Evolutionary conservation across 108 stramenopile species (phyloP).

Genomic region (Skeletonema menzelii): DNA sequence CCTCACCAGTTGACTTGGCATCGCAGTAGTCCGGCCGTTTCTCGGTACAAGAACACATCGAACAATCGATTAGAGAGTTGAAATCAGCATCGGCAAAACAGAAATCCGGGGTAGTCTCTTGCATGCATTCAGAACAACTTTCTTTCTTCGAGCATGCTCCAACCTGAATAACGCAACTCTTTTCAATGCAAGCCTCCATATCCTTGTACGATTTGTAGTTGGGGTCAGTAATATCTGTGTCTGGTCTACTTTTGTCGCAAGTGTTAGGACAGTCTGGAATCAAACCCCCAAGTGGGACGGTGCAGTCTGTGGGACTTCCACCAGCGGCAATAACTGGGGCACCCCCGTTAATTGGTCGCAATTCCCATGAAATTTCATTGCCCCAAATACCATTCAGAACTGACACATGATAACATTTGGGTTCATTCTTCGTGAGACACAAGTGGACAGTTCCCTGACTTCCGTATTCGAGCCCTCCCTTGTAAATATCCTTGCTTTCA

Average conservation of each 20-base stretch:
- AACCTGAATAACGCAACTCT: conserved; percentile 81
- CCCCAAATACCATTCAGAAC: conserved; percentile 84
- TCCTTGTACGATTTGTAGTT: conserved; percentile 81
- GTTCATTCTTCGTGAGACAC: conserved; percentile 63
- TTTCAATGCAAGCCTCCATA: conserved; percentile 70
- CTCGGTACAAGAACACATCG: conserved; percentile 80
- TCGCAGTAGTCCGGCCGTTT: conserved; percentile 58
- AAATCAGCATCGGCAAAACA: conserved; percentile 55
- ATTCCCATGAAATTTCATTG: conserved; percentile 89
- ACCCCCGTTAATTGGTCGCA: conserved; percentile 61
- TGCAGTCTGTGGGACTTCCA: conserved; percentile 67
- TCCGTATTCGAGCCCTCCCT: conserved; percentile 70
- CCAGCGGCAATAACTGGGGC: conserved; percentile 63
- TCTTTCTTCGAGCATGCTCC: conserved; percentile 63
- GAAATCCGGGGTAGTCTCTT: conserved; percentile 39
- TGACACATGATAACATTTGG: conserved; percentile 73
- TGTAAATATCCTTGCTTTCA: conserved; percentile 33
- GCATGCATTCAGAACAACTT: conserved; percentile 64
- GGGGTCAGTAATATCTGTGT: conserved; percentile 63
- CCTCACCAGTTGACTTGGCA: conserved; percentile 42
- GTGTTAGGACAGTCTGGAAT: conserved; percentile 57
- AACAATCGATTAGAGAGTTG: conserved; percentile 74
- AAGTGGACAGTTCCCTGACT: conserved; percentile 68
- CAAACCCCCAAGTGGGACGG: conserved; percentile 36
- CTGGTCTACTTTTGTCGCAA: conserved; percentile 66